Conservation (phyloP, 2,329 filamentous ascomycete genomes). For the Sporothrix pallida region DNA sequence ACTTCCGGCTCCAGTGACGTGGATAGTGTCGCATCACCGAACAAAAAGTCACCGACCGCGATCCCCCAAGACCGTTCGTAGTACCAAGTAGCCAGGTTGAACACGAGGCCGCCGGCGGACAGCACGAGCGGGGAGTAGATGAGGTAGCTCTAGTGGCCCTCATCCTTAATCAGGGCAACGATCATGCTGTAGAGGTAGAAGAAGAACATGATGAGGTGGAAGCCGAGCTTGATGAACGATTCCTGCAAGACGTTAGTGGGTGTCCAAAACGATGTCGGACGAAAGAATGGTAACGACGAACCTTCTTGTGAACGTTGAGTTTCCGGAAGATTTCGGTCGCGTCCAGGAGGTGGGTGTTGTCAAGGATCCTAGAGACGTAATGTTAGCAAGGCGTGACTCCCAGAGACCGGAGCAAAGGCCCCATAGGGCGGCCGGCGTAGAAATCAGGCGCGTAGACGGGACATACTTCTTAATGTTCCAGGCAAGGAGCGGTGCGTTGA, state of each 20-base stretch:
- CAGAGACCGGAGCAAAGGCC: not conserved
- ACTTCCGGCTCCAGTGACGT: not conserved
- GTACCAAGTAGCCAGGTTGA: no score
- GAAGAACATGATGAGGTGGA: slow-evolving; percentile 99
- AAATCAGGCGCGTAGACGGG: not conserved
- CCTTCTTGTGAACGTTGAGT: slow-evolving; percentile 98
- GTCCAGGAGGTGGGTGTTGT: slow-evolving; percentile 95
- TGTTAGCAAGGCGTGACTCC: not conserved
- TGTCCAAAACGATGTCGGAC: no score
- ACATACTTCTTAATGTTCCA: slow-evolving; percentile 99
- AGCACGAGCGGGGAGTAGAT: not conserved
- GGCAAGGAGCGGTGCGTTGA: slow-evolving; percentile 88
- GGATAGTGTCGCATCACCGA: not conserved
- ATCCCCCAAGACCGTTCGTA: no score
- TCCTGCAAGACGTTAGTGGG: slow-evolving; percentile 62
- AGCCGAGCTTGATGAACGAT: slow-evolving; percentile 98
- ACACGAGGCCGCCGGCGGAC: not conserved
- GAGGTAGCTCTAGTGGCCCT: slow-evolving; percentile 69
- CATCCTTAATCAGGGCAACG: slow-evolving; percentile 94
- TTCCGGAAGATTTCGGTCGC: slow-evolving; percentile 99
- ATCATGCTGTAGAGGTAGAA: slow-evolving; percentile 99
- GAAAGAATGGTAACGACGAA: slow-evolving; percentile 46
- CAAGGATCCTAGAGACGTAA: slow-evolving; percentile 72
- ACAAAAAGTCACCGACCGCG: not conserved
- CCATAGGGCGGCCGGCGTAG: not conserved